phyloP scores from a whole-genome alignment of 169 alveolate genomes.

The Perkinsus marinus region DNA sequence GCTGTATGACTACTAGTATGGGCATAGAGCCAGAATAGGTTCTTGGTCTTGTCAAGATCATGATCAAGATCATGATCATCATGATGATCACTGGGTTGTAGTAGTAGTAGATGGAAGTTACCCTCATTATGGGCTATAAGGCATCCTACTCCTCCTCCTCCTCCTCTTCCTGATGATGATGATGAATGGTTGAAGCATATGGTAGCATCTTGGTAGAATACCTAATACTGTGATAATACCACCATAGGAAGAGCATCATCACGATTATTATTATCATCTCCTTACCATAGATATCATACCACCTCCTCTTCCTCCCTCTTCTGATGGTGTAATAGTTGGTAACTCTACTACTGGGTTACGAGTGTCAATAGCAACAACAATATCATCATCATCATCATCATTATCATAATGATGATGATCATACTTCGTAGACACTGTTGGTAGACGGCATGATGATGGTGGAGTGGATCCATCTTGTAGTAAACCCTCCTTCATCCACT shows the following conservation, averaged over 20 bases:
- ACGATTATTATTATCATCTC: not conserved
- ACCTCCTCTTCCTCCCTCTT: too few relatives aligned
- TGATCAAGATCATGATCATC: not conserved
- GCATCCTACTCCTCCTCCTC: too few relatives aligned
- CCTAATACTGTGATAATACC: not conserved
- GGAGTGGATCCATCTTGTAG: too few relatives aligned
- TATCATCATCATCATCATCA: not conserved
- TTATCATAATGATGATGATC: not conserved
- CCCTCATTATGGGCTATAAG: too few relatives aligned
- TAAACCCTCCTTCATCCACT: too few relatives aligned
- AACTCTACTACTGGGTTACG: not conserved
- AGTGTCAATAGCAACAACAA: too few relatives aligned
- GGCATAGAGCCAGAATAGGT: not conserved
- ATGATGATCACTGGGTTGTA: not conserved
- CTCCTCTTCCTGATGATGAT: too few relatives aligned
- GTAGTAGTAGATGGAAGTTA: not conserved
- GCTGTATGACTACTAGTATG: not conserved
- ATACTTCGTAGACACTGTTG: not conserved
- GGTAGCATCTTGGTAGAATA: too few relatives aligned
- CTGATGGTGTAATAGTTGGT: not conserved
- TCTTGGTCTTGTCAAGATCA: not conserved
- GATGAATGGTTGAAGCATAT: too few relatives aligned
- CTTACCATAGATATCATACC: not conserved
- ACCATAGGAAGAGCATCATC: not conserved
- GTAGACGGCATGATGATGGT: too few relatives aligned